Evolutionary conservation across 768 basidiomycete genomes (phyloP), one percentile per base, ranked within the genome.

Genomic region (Lactifluus subvellereus): DNA sequence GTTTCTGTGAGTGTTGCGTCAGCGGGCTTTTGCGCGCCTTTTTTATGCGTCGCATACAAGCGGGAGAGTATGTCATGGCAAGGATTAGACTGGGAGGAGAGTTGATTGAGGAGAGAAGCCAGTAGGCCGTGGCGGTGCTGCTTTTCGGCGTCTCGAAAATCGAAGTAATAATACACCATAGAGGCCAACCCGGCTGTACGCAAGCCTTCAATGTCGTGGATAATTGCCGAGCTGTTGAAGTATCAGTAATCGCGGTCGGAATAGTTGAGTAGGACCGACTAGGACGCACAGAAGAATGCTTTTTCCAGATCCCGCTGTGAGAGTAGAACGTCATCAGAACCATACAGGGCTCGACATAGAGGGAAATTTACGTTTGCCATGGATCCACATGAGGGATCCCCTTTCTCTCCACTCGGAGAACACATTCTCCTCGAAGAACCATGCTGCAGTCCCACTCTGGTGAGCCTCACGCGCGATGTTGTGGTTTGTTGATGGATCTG

Each of bases 111-210:
- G 30, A 62, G 54, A 8, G 60, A 61, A 2, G 43, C 35, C 22
- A 61, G 27, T 18, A 62, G 10, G 45, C 61, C 61, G 6, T n/a
- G 30, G 32, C 20, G 30, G n/a, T 32, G 47, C 37, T 57, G 54
- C 10, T 62, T 57, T 18, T 33, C 20, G 8, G 7, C 6, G 18
- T 57, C 54, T 18, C 38, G 42, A 27, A 57, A 62, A 20, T 56
- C 54, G 20, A 45, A 61, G n/a, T 50, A 61, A 30, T 56, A 62
- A 13, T 62, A 62, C 1, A 30, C 54, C 52, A 60, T 47, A 10
- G 52, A 38, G 6, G 59, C 59, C 27, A 60, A 22, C 40, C 59
- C 59, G 6, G 47, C 54, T 9, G 13, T 20, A 4, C 38, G 48
- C 27, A 43, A 22, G 38, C 11, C 9, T 10, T 22, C 32, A 10